Evolutionary conservation across 2,329 filamentous ascomycete species (phyloP).

Genomic region (Lachnellula subtilissima): DNA sequence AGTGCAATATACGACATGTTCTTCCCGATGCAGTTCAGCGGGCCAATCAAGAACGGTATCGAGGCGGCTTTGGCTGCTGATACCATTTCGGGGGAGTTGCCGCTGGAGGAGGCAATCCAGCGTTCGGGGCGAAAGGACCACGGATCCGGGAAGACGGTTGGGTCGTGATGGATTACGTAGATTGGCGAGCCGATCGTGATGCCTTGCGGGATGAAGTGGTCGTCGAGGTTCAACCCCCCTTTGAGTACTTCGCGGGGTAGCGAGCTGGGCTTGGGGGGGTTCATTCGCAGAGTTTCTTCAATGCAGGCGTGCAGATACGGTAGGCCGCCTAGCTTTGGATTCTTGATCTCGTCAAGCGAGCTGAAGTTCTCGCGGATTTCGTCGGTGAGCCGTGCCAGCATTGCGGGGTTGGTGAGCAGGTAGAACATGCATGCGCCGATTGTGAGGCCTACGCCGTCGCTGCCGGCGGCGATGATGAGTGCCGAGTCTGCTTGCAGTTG

Average conservation of each 20-base stretch:
- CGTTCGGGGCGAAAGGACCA: slow-evolving; percentile 18
- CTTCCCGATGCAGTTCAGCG: slow-evolving; percentile 31
- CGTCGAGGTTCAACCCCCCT: slow-evolving; percentile 18
- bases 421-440: slow-evolving; percentile 9
- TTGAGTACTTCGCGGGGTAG: slow-evolving; percentile 11
- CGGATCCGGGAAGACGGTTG: slow-evolving; percentile 14
- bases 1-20: slow-evolving; percentile 30
- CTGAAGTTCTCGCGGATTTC: slow-evolving; percentile 40
- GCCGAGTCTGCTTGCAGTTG: slow-evolving; percentile 12
- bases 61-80: slow-evolving; percentile 7
- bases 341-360: slow-evolving; percentile 36
- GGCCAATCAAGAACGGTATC: slow-evolving; percentile 27
- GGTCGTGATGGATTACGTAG: slow-evolving; percentile 21
- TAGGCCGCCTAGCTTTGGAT: slow-evolving; percentile 29
- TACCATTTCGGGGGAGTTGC: neutral
- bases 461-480: slow-evolving; percentile 16
- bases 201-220: slow-evolving; percentile 12
- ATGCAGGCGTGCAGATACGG: slow-evolving; percentile 39
- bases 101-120: slow-evolving; percentile 10
- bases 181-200: slow-evolving; percentile 15
- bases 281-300: slow-evolving; percentile 40
- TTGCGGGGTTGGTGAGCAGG: slow-evolving; percentile 30
- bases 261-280: slow-evolving; percentile 29
- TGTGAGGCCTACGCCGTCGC: slow-evolving; percentile 10
- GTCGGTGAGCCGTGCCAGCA: slow-evolving; percentile 19